Base-by-base conservation (phyloP, 306 rosid species). In the Citrullus colocynthis region DNA sequence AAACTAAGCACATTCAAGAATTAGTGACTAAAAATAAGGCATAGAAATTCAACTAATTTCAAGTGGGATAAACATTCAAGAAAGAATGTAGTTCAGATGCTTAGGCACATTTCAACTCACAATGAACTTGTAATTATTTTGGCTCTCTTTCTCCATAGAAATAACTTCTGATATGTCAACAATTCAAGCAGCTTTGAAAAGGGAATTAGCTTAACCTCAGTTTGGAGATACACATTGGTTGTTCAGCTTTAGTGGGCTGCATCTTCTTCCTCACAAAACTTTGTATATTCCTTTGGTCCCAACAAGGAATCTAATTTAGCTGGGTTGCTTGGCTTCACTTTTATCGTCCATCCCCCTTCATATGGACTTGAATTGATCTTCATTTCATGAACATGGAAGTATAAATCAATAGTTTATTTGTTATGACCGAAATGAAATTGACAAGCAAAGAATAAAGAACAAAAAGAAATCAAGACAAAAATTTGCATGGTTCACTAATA, bases 271-370 rank as follows among this genome's bases (percentile, higher is more conserved):
- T 92, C 92, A 24, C 97, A 90, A 78, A 88, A 85, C 67, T 92
- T 89, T 12, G 93, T 92, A 83, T 96, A 96, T 77, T 87, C 97
- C 83, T 88, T 90, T 28, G 91, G 69, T 42, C 91, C 96, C 84
- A 89, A 4, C 87, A 88, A 86, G 30, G 96, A 86, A 56, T 87
- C 93, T 78, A 89, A 66, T 78, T 92, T 92, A 64, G 89, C 58
- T 55, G 90, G 89, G 81, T 75, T 82, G 85, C 84, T 88, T 9
- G 99, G 93, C 86, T 96, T 96, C 82, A 96, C 79, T 84, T 95
- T 92, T 79, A 92, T 95, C 96, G 90, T 90, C 97, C 93, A 91
- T 64, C 99, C 99, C n/a, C 83, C 91, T 85, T 91, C 98, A 64
- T 87, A 96, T 10, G 99, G 97, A 81, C 92, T 89, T 75, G 89